Evolutionary conservation across 495 filamentous ascomycete genomes (phyloP), one percentile per base, ranked within the genome.

Genomic region (Massariosphaeria phaeospora): DNA sequence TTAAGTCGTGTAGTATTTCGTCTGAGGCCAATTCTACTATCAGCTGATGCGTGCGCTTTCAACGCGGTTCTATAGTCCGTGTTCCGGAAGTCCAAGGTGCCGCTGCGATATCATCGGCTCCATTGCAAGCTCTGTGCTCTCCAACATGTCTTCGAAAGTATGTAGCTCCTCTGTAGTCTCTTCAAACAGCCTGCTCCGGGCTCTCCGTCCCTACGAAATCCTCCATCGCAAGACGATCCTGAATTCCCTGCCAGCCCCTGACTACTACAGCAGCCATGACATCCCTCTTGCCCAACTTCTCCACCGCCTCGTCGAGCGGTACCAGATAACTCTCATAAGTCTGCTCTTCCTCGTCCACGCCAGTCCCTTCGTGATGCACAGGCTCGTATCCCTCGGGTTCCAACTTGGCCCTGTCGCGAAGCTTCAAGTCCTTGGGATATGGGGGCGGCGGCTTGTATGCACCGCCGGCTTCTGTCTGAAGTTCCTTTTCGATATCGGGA

Each of bases 311-410:
- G 2, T 65, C 64, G 7, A 76, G 53, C 2, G 69, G 60, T 35
- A 76, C n/a, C 27, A 77, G 51, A 33, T 65, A 58, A 46, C 66
- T 69, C 48, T 68, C 47, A 57, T 76, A 77, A 48, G 66, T 38
- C 18, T 61, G 55, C 53, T 77, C 75, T 24, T 76, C 75, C 7
- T 65, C 67, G 63, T 75, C 64, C 2, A 76, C 75, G 8, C 73
- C 72, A 1, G 75, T 76, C 13, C 65, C 66, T 47, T 65, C 64
- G 57, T 76, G 71, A 33, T 61, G 54, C 3, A 68, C 30, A 3
- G 75, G 75, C 53, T 69, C 67, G 49, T 73, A 75, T 0, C 64
- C 66, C 26, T 62, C 55, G 10, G 59, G 52, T 38, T 77, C 74
- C 48, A 67, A 34, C n/a, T 54, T 59, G 4, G 73, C 43, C 44